These are phyloP conservation scores for Psophocarpus tetragonolobus DNA, from an alignment of 306 rosid species.

Conservation along the genomic window DNA sequence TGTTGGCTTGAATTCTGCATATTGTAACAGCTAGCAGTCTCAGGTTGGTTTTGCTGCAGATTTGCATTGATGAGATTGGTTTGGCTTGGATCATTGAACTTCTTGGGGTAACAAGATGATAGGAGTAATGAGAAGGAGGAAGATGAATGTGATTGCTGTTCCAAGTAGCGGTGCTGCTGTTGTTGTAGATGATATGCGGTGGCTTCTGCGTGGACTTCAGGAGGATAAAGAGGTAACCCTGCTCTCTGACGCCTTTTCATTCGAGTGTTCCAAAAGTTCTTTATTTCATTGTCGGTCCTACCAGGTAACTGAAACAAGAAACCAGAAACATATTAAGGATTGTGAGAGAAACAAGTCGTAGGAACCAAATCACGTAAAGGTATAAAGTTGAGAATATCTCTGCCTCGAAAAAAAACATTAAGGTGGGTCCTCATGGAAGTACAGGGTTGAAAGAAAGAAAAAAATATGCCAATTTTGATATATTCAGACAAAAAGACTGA, in stretches of 20 bases:
- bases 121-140: constrained; percentile 44
- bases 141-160: constrained; percentile 24
- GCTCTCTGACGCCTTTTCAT: constrained; percentile 73
- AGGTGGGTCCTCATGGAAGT: constrained; percentile 40
- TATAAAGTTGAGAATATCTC: neutral
- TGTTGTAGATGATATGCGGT: constrained; percentile 35
- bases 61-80: constrained; percentile 12
- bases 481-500: constrained; percentile 31
- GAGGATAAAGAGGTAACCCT: constrained; percentile 75
- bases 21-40: constrained; percentile 27
- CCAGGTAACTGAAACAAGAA: constrained; percentile 68
- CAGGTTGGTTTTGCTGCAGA: constrained; percentile 12
- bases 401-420: neutral
- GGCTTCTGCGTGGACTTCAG: constrained; percentile 48
- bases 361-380: neutral
- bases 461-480: constrained; percentile 19
- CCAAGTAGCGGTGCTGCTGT: constrained; percentile 22
- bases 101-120: constrained; percentile 39
- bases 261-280: constrained; percentile 90
- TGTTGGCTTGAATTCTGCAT: constrained; percentile 22
- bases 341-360: neutral
- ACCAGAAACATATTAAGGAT: neutral
- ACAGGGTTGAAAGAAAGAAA: neutral
- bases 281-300: constrained; percentile 87
- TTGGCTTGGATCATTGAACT: constrained; percentile 24